Conservation (phyloP, 768 basidiomycete species). For the Lentinula boryana region DNA sequence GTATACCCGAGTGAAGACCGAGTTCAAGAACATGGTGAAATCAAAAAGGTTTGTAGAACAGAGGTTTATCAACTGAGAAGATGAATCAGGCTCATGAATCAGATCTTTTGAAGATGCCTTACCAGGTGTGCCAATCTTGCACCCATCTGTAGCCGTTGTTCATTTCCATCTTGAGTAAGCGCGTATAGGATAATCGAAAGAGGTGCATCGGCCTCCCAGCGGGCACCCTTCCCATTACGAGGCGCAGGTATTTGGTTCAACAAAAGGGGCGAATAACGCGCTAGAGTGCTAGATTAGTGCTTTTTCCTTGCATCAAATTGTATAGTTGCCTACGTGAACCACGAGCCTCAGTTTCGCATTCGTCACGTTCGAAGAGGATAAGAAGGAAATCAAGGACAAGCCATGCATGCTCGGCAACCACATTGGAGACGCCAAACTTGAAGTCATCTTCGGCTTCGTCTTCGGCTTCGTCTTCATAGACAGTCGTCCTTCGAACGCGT, state of each 20-base stretch:
- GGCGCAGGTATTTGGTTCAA: conserved; percentile 55
- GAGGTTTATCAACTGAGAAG: conserved; percentile 34
- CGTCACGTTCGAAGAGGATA: conserved; percentile 63
- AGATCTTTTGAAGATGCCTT: conserved; percentile 1
- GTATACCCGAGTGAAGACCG: conserved; percentile 28
- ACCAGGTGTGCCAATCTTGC: conserved; percentile 19
- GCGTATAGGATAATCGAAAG: conserved; percentile 21
- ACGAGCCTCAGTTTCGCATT: conserved; percentile 27
- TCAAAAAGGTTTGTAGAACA: conserved; percentile 30
- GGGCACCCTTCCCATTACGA: conserved; percentile 35
- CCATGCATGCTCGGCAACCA: conserved; percentile 65
- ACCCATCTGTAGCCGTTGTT: conserved; percentile 6
- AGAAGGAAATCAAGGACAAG: conserved; percentile 66
- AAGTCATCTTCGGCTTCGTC: conserved; percentile 18
- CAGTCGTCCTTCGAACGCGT: conserved; percentile 16
- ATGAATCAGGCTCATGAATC: not conserved
- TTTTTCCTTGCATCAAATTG: not conserved
- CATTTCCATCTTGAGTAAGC: conserved; percentile 1
- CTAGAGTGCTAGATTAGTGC: conserved; percentile 10
- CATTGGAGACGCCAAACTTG: conserved; percentile 11
- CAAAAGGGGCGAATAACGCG: conserved; percentile 44
- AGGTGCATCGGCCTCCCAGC: conserved; percentile 51
- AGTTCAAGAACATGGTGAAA: conserved; percentile 25
- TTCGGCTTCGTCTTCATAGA: conserved; percentile 21
- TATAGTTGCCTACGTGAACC: conserved; percentile 29